phyloP scores from a whole-genome alignment of 2,329 filamentous ascomycete genomes.

The Xylaria sp. region DNA sequence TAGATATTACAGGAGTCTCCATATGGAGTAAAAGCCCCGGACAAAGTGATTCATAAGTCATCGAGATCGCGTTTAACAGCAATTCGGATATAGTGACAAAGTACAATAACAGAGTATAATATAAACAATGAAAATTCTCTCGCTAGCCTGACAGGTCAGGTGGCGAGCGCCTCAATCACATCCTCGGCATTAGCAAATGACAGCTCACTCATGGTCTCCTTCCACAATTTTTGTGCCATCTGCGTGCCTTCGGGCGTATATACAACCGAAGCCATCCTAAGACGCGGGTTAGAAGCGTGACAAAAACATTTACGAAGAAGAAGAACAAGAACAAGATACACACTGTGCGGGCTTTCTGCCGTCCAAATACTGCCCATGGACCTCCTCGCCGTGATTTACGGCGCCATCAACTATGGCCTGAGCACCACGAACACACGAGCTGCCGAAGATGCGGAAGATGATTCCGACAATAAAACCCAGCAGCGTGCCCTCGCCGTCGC shows the following conservation, averaged over 20 bases:
- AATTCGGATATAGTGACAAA: background rate
- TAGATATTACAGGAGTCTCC: no score
- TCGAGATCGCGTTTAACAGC: background rate
- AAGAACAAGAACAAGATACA: background rate
- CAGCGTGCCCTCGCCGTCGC: conserved; percentile 30
- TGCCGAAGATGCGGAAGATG: conserved; percentile 32
- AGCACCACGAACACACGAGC: conserved; percentile 27
- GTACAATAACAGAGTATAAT: background rate
- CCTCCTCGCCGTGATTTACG: conserved; percentile 25
- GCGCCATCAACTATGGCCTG: conserved; percentile 26
- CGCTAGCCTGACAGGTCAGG: background rate
- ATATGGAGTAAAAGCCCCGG: no score
- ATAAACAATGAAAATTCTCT: background rate
- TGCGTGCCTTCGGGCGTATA: conserved; percentile 34
- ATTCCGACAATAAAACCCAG: conserved; percentile 22
- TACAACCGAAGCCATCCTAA: conserved; percentile 27
- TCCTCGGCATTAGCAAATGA: conserved; percentile 26
- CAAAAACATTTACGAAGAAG: background rate
- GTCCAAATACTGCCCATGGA: conserved; percentile 34
- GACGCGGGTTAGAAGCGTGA: conserved; percentile 1
- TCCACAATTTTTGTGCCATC: conserved; percentile 31
- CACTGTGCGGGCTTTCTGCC: conserved; percentile 22
- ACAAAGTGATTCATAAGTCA: background rate
- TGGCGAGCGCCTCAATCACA: conserved; percentile 17
- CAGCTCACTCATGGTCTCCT: conserved; percentile 36